Evolutionary conservation across 371 early-diverging fungal species (phyloP).

Genomic region (Conidiobolus incongruus): DNA sequence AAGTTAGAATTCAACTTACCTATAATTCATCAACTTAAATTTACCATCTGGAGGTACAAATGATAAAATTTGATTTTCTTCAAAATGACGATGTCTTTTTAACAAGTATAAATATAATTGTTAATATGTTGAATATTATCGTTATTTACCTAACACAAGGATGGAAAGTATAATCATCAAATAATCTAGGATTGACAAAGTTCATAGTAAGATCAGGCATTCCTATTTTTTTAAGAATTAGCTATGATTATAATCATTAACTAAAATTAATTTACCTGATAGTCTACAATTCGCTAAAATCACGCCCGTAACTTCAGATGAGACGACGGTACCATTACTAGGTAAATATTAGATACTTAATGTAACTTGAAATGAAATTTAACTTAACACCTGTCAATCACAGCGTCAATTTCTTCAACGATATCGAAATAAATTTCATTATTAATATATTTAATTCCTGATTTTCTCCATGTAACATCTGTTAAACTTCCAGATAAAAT

Average conservation of each 20-base stretch:
- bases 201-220: conserved; percentile 70
- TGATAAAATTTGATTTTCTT: conserved; percentile 49
- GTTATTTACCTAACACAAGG: conserved; percentile 47
- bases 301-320: conserved; percentile 57
- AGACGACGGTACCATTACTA: conserved; percentile 43
- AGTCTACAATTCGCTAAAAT: conserved; percentile 50
- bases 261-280: conserved; percentile 23
- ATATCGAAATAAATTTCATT: conserved; percentile 90
- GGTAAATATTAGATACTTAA: neutral
- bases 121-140: neutral
- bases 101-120: neutral
- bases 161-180: conserved; percentile 76
- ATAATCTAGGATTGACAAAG: conserved; percentile 39
- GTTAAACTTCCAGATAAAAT: conserved; percentile 34
- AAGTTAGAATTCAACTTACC: conserved; percentile 12
- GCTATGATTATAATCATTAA: neutral
- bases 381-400: conserved; percentile 33
- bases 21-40: conserved; percentile 69
- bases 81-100: conserved; percentile 39
- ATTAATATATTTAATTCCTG: conserved; percentile 67
- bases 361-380: no score
- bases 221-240: conserved; percentile 16
- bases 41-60: conserved; percentile 89
- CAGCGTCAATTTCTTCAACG: conserved; percentile 66
- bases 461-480: conserved; percentile 64